Conservation (phyloP, 371 early-diverging fungal genomes). For the Mortierella polycephala region DNA sequence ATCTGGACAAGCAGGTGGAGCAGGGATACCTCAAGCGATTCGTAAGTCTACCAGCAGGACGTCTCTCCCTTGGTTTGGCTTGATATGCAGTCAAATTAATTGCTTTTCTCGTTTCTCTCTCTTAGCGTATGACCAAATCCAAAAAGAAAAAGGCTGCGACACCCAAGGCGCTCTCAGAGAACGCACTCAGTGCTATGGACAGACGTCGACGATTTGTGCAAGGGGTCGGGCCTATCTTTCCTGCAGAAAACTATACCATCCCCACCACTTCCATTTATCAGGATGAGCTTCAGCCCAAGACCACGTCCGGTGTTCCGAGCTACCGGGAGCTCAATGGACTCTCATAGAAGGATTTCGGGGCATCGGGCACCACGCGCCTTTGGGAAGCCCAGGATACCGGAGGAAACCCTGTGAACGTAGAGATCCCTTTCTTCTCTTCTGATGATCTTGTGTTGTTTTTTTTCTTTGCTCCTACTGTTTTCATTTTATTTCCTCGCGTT, state of each 20-base stretch:
- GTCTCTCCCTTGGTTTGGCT: neutral
- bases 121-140: slow-evolving; percentile 75
- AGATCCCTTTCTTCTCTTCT: neutral
- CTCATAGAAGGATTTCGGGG: neutral
- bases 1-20: slow-evolving; percentile 87
- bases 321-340: slow-evolving; percentile 48
- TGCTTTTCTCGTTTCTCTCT: neutral
- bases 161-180: slow-evolving; percentile 63
- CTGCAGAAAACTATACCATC: slow-evolving; percentile 72
- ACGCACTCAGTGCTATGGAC: slow-evolving; percentile 60
- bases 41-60: slow-evolving; percentile 60
- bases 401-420: no score
- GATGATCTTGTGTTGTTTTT: no score
- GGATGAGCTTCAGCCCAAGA: slow-evolving; percentile 44
- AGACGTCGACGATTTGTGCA: slow-evolving; percentile 63
- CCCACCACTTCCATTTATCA: slow-evolving; percentile 73
- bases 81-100: neutral
- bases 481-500: neutral
- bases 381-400: no score
- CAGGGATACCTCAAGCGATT: slow-evolving; percentile 85
- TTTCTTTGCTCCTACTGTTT: neutral
- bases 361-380: neutral
- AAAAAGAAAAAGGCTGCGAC: slow-evolving; percentile 75
- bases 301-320: slow-evolving; percentile 15
- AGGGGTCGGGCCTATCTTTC: slow-evolving; percentile 75